Evolutionary conservation across 371 early-diverging fungal species (phyloP), one percentile per base, ranked within the genome.

Genomic region (Mucor indicus): DNA sequence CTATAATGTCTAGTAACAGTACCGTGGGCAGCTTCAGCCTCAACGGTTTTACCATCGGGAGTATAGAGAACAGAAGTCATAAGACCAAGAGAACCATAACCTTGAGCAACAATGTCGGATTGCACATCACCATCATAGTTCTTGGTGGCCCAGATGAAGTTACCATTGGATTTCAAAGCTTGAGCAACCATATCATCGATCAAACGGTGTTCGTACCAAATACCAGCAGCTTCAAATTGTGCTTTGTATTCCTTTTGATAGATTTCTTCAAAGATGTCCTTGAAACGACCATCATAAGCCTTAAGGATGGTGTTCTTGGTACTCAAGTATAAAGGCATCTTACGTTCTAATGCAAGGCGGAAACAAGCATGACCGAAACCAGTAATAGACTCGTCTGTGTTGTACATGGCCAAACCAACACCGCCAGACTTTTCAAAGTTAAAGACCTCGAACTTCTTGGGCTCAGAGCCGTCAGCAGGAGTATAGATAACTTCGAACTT

Each of bases 151-250:
- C 96, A 94, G 25, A 98, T 87, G 58, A 95, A 95, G 50, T 92
- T 93, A 50, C 98, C 98, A 38, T 82, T 75, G 33, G 93, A 92
- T 78, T 98, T 98, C 66, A 98, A 75, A 33, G 87, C 91, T 69
- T 96, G 95, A 35, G 98, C 98, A 54, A 98, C 97, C 95, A 96
- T 95, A 64, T 98, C 98, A 66, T 98, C 98, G 57, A 98, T 96
- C 47, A 98, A 77, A 45, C 92, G 87, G 75, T 97, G 98, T 72
- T 97, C 98, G 60, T 97, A 97, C 93, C 92, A 95, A 61, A 96
- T 93, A 43, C 83, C 84, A 15, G 64, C 66, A 17, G 66, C 81
- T 45, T 90, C 87, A 44, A 87, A 92, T 48, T 85, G 67, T 37
- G 76, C 43, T 72, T 87, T 83, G 75, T 85, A 87, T 42, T 77